These are phyloP conservation scores for Dispira simplex DNA, from an alignment of 192 early-diverging fungal species.

Conservation along the genomic window DNA sequence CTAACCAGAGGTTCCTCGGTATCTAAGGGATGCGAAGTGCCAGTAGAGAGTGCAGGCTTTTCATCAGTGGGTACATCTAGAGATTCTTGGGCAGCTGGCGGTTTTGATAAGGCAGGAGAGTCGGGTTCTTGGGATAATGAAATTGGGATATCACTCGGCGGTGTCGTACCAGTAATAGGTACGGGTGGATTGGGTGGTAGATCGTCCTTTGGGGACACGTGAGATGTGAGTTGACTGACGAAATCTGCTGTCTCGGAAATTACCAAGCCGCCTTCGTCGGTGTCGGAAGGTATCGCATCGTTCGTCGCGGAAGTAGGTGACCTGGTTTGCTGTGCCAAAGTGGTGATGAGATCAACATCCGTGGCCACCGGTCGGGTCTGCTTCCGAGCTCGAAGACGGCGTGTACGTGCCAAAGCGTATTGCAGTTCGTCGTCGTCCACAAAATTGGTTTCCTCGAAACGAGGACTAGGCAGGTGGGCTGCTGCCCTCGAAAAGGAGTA, in stretches of 20 bases:
- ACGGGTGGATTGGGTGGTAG: slow-evolving; percentile 12
- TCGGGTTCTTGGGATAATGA: not conserved
- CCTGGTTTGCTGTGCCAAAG: slow-evolving; percentile 12
- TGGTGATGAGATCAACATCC: too few relatives aligned
- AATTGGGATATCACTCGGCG: not conserved
- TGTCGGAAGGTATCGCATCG: slow-evolving; percentile 18
- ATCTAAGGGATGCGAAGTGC: slow-evolving; percentile 18
- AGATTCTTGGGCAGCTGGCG: not conserved
- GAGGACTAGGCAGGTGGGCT: slow-evolving; percentile 7
- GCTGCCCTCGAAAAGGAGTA: slow-evolving; percentile 14
- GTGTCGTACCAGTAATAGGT: too few relatives aligned
- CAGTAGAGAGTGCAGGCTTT: slow-evolving; percentile 3
- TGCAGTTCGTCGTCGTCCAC: slow-evolving; percentile 96
- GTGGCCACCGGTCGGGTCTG: slow-evolving; percentile 18
- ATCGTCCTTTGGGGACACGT: not conserved
- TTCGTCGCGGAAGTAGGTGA: slow-evolving; percentile 19
- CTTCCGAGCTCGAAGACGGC: slow-evolving; percentile 44
- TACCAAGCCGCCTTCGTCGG: slow-evolving; percentile 32
- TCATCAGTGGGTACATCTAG: not conserved
- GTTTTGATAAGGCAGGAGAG: not conserved
- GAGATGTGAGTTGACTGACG: slow-evolving; percentile 40
- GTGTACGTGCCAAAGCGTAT: slow-evolving; percentile 55
- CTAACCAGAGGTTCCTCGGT: slow-evolving; percentile 58
- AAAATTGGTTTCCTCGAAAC: slow-evolving; percentile 47
- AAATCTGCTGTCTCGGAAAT: slow-evolving; percentile 83